A percentile compares a stretch with the other conserved stretches of the same genome.
Conservation (phyloP, 164 flowering plant genomes). For the Vitis rotundifolia region DNA sequence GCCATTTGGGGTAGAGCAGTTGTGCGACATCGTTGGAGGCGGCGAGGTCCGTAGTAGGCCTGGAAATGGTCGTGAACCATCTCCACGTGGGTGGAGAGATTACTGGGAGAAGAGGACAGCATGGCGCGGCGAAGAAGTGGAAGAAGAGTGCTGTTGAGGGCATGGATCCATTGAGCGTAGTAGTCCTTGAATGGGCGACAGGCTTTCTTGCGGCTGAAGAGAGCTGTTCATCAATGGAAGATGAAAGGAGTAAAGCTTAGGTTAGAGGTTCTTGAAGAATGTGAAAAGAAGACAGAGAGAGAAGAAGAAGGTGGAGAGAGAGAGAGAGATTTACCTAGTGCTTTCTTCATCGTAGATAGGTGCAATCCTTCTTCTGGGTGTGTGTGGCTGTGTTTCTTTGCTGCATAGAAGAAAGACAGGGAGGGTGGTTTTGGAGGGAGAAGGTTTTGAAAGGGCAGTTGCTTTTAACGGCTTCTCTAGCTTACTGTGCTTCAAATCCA, state of each 20-base stretch:
- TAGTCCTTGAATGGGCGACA: conserved; percentile 51
- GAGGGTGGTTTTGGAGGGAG: neutral
- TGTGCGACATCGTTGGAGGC: conserved; percentile 50
- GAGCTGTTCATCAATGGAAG: conserved; percentile 11
- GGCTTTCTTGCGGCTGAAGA: conserved; percentile 39
- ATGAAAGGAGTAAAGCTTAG: neutral
- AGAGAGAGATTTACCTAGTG: neutral
- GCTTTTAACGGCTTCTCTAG: neutral
- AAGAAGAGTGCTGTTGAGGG: conserved; percentile 50
- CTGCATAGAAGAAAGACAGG: neutral
- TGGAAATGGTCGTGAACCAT: conserved; percentile 57
- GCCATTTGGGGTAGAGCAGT: conserved; percentile 63
- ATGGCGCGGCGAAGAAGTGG: conserved; percentile 52
- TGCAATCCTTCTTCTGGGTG: too few relatives aligned
- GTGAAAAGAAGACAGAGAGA: neutral
- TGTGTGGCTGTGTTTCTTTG: neutral
- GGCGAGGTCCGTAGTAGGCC: conserved; percentile 66
- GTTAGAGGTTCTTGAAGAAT: conserved; percentile 1
- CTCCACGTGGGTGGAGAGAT: conserved; percentile 46
- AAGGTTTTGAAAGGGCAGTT: neutral
- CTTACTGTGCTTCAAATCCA: too few relatives aligned
- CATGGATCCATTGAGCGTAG: conserved; percentile 58
- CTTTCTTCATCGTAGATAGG: neutral
- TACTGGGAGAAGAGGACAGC: conserved; percentile 25
- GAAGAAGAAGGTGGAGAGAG: neutral